phyloP scores from a whole-genome alignment of 345 rosid genomes.

The Salix exigua region DNA sequence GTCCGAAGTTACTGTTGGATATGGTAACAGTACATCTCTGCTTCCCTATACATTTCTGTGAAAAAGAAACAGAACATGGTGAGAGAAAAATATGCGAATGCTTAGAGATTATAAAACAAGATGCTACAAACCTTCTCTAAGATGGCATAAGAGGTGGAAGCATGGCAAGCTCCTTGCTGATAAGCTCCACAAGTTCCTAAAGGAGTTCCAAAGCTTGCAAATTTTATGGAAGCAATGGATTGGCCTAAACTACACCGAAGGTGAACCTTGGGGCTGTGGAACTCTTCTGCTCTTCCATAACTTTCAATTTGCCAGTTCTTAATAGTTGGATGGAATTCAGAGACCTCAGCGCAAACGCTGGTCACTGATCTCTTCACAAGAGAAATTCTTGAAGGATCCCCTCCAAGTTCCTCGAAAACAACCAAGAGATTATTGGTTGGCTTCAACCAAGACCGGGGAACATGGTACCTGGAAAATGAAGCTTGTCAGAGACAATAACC shows the following conservation, averaged over 20 bases:
- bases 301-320: conserved; percentile 99
- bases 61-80: conserved; percentile 9
- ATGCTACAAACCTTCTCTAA: conserved; percentile 57
- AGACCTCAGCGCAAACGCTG: conserved; percentile 80
- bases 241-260: conserved; percentile 76
- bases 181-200: conserved; percentile 94
- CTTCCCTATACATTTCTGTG: conserved; percentile 82
- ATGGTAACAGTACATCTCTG: conserved; percentile 72
- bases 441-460: conserved; percentile 89
- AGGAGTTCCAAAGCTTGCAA: conserved; percentile 98
- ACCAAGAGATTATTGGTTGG: conserved; percentile 82
- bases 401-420: conserved; percentile 94
- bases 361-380: conserved; percentile 77
- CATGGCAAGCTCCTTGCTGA: conserved; percentile 93
- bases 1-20: conserved; percentile 74
- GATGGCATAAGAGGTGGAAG: conserved; percentile 66
- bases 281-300: conserved; percentile 82
- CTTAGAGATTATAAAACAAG: not conserved
- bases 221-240: conserved; percentile 73
- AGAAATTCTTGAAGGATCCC: conserved; percentile 70
- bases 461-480: conserved; percentile 62
- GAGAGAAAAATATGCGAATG: not conserved
- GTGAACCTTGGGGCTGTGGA: conserved; percentile 87
- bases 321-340: conserved; percentile 85
- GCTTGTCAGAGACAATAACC: conserved; percentile 6